phyloP scores from a whole-genome alignment of 2,329 filamentous ascomycete species.

The Paecilomyces variotii region DNA sequence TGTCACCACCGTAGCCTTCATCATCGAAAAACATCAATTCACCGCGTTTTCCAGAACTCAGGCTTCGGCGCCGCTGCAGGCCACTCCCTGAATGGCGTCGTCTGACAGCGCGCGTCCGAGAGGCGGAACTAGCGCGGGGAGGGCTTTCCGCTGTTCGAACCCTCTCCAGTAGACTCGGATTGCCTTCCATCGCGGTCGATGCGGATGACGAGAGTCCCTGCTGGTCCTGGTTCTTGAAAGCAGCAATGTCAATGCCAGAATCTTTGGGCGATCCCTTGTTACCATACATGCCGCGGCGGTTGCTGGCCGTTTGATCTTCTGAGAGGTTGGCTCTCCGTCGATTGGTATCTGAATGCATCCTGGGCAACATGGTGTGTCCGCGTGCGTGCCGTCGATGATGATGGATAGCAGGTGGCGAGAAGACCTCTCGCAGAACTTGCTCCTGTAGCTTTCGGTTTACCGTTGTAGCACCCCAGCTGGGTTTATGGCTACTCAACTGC shows the following conservation, averaged over 20 bases:
- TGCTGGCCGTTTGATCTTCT: constrained; percentile 20
- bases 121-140: constrained; percentile 33
- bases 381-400: constrained; percentile 63
- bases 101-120: constrained; percentile 28
- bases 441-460: constrained; percentile 83
- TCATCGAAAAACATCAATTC: constrained; percentile 86
- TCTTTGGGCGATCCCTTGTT: constrained; percentile 14
- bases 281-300: constrained; percentile 11
- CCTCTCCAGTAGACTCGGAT: constrained; percentile 24
- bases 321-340: constrained; percentile 27
- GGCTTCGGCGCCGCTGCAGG: constrained; percentile 65
- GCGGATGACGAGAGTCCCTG: constrained; percentile 29
- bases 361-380: constrained; percentile 58
- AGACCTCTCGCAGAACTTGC: constrained; percentile 87
- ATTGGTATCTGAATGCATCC: constrained; percentile 26
- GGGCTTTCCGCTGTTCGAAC: constrained; percentile 33
- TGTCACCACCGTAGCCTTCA: constrained; percentile 74
- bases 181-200: constrained; percentile 29
- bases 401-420: constrained; percentile 73
- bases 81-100: constrained; percentile 84
- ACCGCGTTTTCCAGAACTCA: constrained; percentile 60
- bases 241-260: constrained; percentile 21
- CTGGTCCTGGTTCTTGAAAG: constrained; percentile 15
- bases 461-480: constrained; percentile 80
- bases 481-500: constrained; percentile 39